Evolutionary conservation across 2,329 filamentous ascomycete genomes (phyloP).

Genomic region (Parastagonospora nodorum): DNA sequence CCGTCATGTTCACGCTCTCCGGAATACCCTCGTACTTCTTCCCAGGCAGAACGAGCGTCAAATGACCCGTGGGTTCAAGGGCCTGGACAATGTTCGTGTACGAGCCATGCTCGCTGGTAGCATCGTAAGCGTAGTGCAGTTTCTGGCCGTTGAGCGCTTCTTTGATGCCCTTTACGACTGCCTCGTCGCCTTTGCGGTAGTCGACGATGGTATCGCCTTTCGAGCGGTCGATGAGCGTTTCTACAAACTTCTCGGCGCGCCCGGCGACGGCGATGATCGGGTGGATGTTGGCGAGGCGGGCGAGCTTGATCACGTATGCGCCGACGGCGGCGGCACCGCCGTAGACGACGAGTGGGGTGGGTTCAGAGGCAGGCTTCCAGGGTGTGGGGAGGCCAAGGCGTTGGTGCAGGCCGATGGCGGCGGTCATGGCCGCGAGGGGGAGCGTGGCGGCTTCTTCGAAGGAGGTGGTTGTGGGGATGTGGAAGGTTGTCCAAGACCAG

Average conservation of each 20-base stretch:
- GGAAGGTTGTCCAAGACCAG: conserved; percentile 62
- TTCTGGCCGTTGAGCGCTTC: conserved; percentile 51
- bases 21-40: conserved; percentile 52
- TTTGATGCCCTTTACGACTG: conserved; percentile 46
- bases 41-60: conserved; percentile 50
- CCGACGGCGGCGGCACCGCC: conserved; percentile 50
- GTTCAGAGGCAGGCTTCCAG: conserved; percentile 36
- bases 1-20: conserved; percentile 41
- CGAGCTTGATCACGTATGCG: conserved; percentile 49
- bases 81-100: conserved; percentile 48
- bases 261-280: conserved; percentile 52
- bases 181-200: conserved; percentile 61
- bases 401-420: conserved; percentile 52
- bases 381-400: conserved; percentile 50
- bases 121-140: conserved; percentile 62
- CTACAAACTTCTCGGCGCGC: conserved; percentile 43
- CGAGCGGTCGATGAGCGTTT: conserved; percentile 43
- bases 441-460: conserved; percentile 58
- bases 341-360: conserved; percentile 47
- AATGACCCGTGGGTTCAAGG: conserved; percentile 39
- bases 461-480: conserved; percentile 54
- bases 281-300: conserved; percentile 45
- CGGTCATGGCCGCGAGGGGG: conserved; percentile 54
- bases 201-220: conserved; percentile 55
- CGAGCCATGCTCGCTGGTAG: conserved; percentile 58